Percentiles rank a stretch among this genome's conserved stretches.
Conservation (phyloP, 169 alveolate genomes). For the Plasmodium sp. region DNA sequence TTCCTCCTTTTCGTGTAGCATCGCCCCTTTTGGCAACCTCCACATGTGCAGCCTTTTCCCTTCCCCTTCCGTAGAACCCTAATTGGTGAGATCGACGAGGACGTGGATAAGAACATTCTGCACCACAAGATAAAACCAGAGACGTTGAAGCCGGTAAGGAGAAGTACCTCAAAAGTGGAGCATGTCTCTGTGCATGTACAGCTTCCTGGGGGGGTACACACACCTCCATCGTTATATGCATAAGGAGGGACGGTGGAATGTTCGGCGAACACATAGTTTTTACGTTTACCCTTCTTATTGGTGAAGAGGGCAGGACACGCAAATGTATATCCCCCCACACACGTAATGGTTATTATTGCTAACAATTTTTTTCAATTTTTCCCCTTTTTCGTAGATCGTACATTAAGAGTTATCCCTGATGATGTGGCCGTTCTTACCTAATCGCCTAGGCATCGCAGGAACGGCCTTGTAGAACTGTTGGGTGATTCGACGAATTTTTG, state of each 20-base stretch:
- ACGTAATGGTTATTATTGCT: background rate
- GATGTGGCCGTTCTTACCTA: background rate
- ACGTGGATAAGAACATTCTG: slow-evolving; percentile 76
- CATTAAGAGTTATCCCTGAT: background rate
- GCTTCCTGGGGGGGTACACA: background rate
- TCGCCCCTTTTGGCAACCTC: background rate
- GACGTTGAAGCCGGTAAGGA: slow-evolving; percentile 78
- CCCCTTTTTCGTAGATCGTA: background rate
- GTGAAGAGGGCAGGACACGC: background rate
- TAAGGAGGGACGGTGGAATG: background rate
- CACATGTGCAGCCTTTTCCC: background rate
- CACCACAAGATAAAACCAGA: slow-evolving; percentile 79
- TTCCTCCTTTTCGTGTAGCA: background rate
- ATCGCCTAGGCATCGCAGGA: background rate
- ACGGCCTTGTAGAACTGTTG: background rate
- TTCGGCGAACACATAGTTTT: background rate
- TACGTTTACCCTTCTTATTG: background rate
- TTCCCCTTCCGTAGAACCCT: slow-evolving; percentile 71
- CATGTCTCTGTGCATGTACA: background rate
- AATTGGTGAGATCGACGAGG: slow-evolving; percentile 82
- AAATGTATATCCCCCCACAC: background rate
- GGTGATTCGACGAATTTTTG: background rate
- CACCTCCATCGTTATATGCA: background rate
- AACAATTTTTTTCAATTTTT: background rate
- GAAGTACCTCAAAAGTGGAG: background rate